Conservation (phyloP, 176 grass and related monocot genomes). For the Triticum turgidum region DNA sequence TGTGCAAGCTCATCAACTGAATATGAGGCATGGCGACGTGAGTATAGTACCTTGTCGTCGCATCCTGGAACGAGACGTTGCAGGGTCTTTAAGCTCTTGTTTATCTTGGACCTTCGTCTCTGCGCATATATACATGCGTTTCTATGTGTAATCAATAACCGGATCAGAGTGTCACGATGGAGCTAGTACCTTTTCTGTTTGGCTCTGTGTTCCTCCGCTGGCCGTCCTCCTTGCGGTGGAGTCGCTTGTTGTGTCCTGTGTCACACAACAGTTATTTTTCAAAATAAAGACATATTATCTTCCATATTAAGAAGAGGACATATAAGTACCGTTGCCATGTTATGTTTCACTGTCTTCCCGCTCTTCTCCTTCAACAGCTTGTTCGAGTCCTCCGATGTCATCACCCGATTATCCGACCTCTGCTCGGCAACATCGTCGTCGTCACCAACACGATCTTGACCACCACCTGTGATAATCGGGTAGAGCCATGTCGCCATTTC, state of each 20-base stretch:
- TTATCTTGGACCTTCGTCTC: constrained; percentile 26
- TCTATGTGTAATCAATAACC: background rate
- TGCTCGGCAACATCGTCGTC: too few relatives aligned
- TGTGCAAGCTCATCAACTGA: background rate
- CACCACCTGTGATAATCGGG: background rate
- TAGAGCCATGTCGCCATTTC: constrained; percentile 14
- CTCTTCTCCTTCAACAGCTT: background rate
- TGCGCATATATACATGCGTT: background rate
- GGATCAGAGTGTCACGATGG: background rate
- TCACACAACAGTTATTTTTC: background rate
- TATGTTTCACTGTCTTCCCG: background rate
- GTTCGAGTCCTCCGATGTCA: background rate
- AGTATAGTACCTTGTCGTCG: background rate
- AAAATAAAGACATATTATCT: background rate
- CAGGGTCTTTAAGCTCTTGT: background rate
- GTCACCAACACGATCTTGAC: background rate
- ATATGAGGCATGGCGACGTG: background rate
- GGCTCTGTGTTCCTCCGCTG: background rate
- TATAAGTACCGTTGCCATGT: background rate
- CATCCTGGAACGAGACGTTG: background rate
- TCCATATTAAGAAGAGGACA: background rate
- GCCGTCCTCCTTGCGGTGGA: background rate
- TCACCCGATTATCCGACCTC: too few relatives aligned
- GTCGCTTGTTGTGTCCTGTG: background rate
- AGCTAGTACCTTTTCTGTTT: constrained; percentile 14